A percentile compares a stretch with the other conserved stretches of the same genome.
Conservation (phyloP, 2,329 filamentous ascomycete genomes). For the Thelonectria discophora region DNA sequence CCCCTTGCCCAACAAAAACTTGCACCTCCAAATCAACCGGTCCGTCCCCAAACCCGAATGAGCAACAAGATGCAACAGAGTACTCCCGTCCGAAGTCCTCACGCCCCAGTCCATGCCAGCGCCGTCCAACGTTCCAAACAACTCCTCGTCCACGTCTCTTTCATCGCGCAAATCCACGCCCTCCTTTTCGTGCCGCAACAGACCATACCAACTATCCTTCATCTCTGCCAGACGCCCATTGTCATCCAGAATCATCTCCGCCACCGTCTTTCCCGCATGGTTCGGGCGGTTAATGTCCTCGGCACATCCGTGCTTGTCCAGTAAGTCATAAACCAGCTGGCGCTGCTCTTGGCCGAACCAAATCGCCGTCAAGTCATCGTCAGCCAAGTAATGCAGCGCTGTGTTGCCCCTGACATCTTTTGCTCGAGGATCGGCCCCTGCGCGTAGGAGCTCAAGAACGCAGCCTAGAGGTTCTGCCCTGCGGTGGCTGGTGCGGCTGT, state of each 20-base stretch:
- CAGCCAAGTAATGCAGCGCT: slow-evolving; percentile 1
- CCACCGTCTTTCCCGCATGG: not conserved
- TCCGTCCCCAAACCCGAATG: not conserved
- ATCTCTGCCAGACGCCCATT: slow-evolving; percentile 2
- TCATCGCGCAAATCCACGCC: not conserved
- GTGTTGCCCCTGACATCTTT: slow-evolving; percentile 1
- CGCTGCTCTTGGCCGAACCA: not conserved
- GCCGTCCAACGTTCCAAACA: not conserved
- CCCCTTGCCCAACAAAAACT: not conserved
- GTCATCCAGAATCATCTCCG: slow-evolving; percentile 10
- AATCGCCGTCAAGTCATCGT: not conserved
- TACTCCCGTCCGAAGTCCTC: slow-evolving; percentile 4
- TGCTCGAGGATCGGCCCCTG: not conserved
- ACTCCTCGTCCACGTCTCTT: not conserved
- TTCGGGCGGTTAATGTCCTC: slow-evolving; percentile 5
- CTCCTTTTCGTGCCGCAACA: not conserved
- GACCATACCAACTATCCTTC: not conserved
- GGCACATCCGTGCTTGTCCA: not conserved
- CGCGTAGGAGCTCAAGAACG: not conserved
- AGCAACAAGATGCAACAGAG: not conserved
- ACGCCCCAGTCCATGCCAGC: not conserved
- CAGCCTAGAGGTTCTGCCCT: not conserved
- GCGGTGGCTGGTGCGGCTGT: not conserved
- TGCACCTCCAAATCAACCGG: not conserved
- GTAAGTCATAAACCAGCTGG: not conserved